A percentile compares a stretch with the other conserved stretches of the same genome.
Evolutionary conservation across 768 basidiomycete genomes (phyloP).

Genomic region (Tremella mesenterica): DNA sequence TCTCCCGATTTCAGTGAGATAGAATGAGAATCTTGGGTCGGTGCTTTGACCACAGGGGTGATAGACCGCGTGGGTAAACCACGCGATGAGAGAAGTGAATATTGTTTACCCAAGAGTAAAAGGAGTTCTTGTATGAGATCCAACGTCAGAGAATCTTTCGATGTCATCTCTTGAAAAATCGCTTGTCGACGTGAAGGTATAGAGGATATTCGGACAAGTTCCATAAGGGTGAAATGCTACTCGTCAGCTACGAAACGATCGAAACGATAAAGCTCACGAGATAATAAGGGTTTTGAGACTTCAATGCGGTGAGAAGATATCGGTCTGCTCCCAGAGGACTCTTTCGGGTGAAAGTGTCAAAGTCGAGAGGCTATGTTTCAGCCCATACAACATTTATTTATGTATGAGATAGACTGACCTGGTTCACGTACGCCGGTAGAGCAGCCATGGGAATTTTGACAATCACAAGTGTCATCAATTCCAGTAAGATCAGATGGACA

Average conservation of each 20-base stretch:
- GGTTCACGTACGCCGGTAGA: slow-evolving; percentile 31
- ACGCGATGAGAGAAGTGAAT: slow-evolving; percentile 15
- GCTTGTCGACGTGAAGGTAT: slow-evolving; percentile 20
- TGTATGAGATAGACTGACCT: slow-evolving; percentile 16
- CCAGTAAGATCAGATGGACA: slow-evolving; percentile 16
- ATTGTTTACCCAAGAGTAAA: slow-evolving; percentile 18
- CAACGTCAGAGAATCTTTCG: slow-evolving; percentile 17
- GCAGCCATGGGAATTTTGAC: slow-evolving; percentile 19
- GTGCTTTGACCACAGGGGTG: slow-evolving; percentile 1
- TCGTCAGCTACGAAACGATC: not conserved
- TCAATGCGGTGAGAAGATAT: slow-evolving; percentile 34
- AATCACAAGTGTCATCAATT: slow-evolving; percentile 14
- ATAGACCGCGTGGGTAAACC: slow-evolving; percentile 1
- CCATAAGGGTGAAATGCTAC: slow-evolving; percentile 40
- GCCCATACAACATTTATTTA: not conserved
- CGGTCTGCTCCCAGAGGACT: slow-evolving; percentile 27
- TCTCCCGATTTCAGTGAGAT: slow-evolving; percentile 31
- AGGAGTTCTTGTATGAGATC: slow-evolving; percentile 24
- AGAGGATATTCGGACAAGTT: slow-evolving; percentile 28
- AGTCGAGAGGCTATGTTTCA: slow-evolving; percentile 34
- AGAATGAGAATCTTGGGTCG: slow-evolving; percentile 16
- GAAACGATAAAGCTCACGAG: slow-evolving; percentile 17
- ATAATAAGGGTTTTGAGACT: slow-evolving; percentile 30
- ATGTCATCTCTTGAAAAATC: slow-evolving; percentile 25
- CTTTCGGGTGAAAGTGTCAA: slow-evolving; percentile 26